Conservation (phyloP, 2,329 filamentous ascomycete species). For the Fusarium phyllophilum region DNA sequence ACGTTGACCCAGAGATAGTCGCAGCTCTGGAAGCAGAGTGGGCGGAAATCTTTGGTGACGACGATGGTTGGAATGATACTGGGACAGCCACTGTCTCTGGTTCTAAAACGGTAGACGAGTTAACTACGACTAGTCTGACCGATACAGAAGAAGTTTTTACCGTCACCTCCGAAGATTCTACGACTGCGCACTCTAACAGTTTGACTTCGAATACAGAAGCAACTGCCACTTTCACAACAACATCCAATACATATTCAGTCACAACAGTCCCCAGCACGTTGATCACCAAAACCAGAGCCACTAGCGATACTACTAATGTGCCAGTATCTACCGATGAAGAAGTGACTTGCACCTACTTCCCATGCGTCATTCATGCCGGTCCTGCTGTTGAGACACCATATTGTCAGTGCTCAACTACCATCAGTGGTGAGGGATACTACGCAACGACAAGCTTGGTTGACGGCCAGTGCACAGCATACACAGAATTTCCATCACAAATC, state of each 20-base stretch:
- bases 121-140: background rate
- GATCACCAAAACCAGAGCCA: background rate
- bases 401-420: background rate
- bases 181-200: background rate
- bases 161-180: background rate
- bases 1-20: background rate
- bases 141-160: background rate
- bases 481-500: background rate
- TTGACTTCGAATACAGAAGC: background rate
- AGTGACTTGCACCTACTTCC: background rate
- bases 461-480: background rate
- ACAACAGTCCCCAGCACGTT: background rate
- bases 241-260: background rate
- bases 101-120: background rate
- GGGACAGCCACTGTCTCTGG: background rate
- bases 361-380: background rate
- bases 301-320: background rate
- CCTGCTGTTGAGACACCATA: background rate
- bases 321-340: background rate
- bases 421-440: background rate
- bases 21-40: background rate
- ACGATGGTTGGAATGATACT: background rate
- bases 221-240: background rate
- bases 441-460: background rate
- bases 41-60: background rate